These are phyloP conservation scores for Diaporthe citri DNA, from an alignment of 2,329 filamentous ascomycete species.

Conservation along the genomic window DNA sequence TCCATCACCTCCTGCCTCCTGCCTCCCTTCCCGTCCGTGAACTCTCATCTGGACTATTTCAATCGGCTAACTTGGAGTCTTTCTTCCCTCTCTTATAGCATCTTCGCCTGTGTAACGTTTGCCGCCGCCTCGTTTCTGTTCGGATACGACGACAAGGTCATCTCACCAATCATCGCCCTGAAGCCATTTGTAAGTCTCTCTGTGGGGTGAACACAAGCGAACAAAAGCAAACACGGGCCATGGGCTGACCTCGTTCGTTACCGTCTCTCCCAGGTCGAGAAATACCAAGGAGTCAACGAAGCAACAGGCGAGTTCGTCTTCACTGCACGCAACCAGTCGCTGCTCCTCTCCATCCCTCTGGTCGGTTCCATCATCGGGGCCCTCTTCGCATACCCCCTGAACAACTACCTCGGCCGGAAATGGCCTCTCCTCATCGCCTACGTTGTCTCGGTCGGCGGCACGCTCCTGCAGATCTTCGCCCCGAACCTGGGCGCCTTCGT, in stretches of 20 bases:
- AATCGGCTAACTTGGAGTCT: background rate
- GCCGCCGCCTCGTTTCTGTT: constrained; percentile 35
- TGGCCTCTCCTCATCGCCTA: constrained; percentile 51
- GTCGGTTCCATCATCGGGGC: constrained; percentile 51
- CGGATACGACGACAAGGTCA: constrained; percentile 37
- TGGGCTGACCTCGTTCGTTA: background rate
- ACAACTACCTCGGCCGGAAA: constrained; percentile 51
- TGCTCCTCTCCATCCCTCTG: constrained; percentile 52
- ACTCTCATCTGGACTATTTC: background rate
- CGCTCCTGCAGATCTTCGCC: constrained; percentile 52
- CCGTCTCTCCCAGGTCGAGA: constrained; percentile 10
- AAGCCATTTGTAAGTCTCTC: constrained; percentile 31
- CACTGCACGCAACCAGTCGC: constrained; percentile 47
- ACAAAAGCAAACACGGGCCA: background rate
- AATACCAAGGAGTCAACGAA: constrained; percentile 33
- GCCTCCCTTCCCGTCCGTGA: background rate
- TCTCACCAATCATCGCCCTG: constrained; percentile 32
- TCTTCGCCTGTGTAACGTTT: constrained; percentile 33
- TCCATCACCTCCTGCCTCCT: background rate
- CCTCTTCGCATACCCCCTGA: constrained; percentile 49
- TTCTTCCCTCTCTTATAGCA: background rate
- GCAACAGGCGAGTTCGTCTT: constrained; percentile 32
- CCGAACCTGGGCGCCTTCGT: constrained; percentile 51
- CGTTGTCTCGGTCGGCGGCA: constrained; percentile 49
- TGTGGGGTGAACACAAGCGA: background rate